Base-by-base conservation (phyloP, 306 rosid genomes). In the Quercus glauca region DNA sequence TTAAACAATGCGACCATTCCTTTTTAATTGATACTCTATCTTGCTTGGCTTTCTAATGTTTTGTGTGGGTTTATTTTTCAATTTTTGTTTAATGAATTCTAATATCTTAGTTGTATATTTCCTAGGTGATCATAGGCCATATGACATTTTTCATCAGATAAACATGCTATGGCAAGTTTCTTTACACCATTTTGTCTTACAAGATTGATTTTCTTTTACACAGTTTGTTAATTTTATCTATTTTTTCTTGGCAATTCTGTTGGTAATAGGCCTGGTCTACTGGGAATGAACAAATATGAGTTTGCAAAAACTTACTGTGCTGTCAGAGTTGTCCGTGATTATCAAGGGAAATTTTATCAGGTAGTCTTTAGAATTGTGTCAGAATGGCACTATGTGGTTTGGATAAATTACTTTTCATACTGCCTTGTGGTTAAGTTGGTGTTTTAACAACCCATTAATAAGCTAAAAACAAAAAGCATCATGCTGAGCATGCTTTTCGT, bases 101-200 rank as follows among this genome's bases (percentile, higher is more conserved):
- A 80, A 84, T 81, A 80, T 85, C 86, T 80, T 70, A 84, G 83
- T 83, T 56, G 83, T 76, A 58, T 78, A 73, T 88, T 88, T 89
- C 98, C 97, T 94, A 94, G 98, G 90, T 87, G 90, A 90, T 82
- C 73, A 19, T 89, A 92, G 99, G 80, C 99, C 99, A 8, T 94
- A 73, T 56, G 99, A 94, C 92, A 94, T 94, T 81, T 94, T 85
- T 84, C 93, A 94, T 86, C 99, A 92, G 91, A 88, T 94, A 88
- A 85, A 94, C 85, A 88, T 92, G 87, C 71, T 94, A 81, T 94
- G 99, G 98, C 81, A 87, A 91, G 97, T 92, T 83, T 70, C 85
- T 69, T 83, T 74, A 73, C 71, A 51, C 59, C 69, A 49, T 75
- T 76, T 71, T 76, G 23, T 80, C 80, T 71, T 69, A 59, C 57